Evolutionary conservation across 768 basidiomycete species (phyloP), one percentile per base, ranked within the genome.

Genomic region (Pulveroboletus ravenelii): DNA sequence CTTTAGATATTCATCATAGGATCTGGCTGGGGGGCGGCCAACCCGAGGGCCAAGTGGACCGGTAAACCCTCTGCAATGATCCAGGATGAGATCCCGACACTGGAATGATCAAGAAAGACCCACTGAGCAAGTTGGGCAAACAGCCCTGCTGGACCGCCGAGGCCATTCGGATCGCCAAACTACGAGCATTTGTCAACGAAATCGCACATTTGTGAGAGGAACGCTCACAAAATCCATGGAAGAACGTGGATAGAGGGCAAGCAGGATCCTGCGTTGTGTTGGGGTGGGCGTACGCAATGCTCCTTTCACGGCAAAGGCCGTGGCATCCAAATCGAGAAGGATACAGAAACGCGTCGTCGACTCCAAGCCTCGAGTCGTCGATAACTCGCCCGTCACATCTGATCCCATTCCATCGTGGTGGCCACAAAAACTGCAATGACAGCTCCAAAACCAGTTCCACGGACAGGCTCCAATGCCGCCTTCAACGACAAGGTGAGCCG

Each of bases 1-100:
- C 64, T 89, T 93, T 59, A 93, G 77, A 71, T 95, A 93, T 60
- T 95, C 90, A 62, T 94, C 87, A 63, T 91, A 98, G 0, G 89
- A 76, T 55, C 84, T 78, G 13, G 89, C 78, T 51, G 82, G 78
- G 5, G 80, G 58, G 8, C 78, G 74, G 14, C 77, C 75, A 41
- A 73, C 57, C 35, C 66, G 69, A 57, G 71, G 73, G 25, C 72
- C 76, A 56, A 75, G 77, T 13, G 75, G 76, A 34, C 71, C 76
- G 36, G 78, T 75, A 39, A 85, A 73, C 25, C 78, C 80, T 53
- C 83, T 86, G 58, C 30, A 56, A 51, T 37, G 52, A 56, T 48
- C 45, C 27, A 29, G 32, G 12, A 44, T 70, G 39, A 64, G 59
- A 56, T 54, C 45, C 30, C 32, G n/a, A 50, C 31, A 27, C 25